phyloP scores from a whole-genome alignment of 1,139 yeast genomes.

The Saccharomyces pastorianus region DNA sequence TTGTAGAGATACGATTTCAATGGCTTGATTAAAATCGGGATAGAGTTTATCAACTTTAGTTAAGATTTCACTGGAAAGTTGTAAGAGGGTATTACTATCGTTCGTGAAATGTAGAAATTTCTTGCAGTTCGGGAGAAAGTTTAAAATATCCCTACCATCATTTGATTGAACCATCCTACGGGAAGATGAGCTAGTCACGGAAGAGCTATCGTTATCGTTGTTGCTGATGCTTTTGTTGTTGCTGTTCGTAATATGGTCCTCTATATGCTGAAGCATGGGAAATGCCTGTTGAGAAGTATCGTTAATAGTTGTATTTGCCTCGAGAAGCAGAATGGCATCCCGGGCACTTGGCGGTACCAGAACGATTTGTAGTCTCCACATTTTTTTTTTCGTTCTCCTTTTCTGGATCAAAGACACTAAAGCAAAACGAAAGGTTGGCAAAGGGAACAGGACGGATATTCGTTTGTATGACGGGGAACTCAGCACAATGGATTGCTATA shows the following conservation, averaged over 20 bases:
- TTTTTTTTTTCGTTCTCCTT: constrained; percentile 1
- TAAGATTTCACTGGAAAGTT: constrained; percentile 44
- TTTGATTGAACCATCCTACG: neutral
- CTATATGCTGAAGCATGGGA: neutral
- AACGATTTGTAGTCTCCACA: constrained; percentile 24
- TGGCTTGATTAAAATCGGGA: constrained; percentile 44
- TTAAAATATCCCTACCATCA: constrained; percentile 6
- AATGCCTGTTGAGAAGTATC: neutral
- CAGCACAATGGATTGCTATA: neutral
- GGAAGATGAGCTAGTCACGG: neutral
- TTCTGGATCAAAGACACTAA: too few species aligned
- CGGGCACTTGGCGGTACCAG: constrained; percentile 21
- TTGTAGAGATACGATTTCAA: constrained; percentile 50
- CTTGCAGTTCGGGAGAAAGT: constrained; percentile 24
- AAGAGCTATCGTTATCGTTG: neutral
- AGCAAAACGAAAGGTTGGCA: too few species aligned
- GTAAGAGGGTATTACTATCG: constrained; percentile 37
- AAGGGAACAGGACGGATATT: too few species aligned
- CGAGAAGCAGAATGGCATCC: neutral
- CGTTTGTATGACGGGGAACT: too few species aligned
- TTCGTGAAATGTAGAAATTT: constrained; percentile 57
- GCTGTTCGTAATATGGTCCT: neutral
- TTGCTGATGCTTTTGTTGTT: neutral
- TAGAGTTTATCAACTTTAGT: constrained; percentile 50
- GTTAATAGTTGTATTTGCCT: neutral